A percentile compares a stretch with the other conserved stretches of the same genome.
Evolutionary conservation across 768 basidiomycete genomes (phyloP).

Genomic region (Lentinula aciculospora): DNA sequence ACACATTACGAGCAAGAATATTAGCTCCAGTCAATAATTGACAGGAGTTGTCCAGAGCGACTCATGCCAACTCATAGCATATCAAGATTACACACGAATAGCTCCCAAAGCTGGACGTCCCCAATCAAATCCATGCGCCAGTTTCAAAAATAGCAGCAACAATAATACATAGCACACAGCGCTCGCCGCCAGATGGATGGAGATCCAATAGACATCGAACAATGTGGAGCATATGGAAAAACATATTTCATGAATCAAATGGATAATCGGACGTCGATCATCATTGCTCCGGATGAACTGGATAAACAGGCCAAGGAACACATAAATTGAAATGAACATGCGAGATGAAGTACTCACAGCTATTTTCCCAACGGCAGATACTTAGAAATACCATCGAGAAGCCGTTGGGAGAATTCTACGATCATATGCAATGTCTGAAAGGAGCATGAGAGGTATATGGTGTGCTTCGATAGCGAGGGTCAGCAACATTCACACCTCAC

Average conservation of each 20-base stretch:
- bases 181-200: neutral
- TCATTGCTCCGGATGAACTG: neutral
- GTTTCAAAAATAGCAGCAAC: neutral
- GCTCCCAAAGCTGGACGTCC: neutral
- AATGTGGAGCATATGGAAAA: neutral
- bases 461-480: neutral
- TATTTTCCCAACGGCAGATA: neutral
- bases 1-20: neutral
- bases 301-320: neutral
- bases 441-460: neutral
- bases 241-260: neutral
- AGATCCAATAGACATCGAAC: neutral
- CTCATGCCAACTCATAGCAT: neutral
- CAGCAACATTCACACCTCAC: neutral
- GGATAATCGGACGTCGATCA: neutral
- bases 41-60: slow-evolving; percentile 3
- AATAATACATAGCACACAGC: neutral
- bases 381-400: too few species aligned
- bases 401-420: too few species aligned
- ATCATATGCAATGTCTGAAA: too few species aligned
- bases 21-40: neutral
- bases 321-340: neutral
- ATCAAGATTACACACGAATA: neutral
- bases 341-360: neutral
- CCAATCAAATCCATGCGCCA: neutral